Base-by-base conservation (phyloP, 306 rosid species). In the Vigna unguiculata region DNA sequence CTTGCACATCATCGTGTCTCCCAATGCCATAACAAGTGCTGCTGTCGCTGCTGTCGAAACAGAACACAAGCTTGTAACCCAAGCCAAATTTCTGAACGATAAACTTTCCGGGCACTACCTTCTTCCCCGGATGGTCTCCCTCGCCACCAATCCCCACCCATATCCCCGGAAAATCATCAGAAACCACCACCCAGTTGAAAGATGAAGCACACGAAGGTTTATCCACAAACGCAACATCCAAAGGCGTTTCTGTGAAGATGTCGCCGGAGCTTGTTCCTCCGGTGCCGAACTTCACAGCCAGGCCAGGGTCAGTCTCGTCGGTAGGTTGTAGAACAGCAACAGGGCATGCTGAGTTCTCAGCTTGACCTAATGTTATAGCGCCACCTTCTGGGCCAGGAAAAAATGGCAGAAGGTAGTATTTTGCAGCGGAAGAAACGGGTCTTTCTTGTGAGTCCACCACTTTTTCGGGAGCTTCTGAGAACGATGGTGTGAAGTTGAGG, bases 111-210 rank as follows among this genome's bases (percentile, higher is more conserved):
- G 1, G 9, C 0, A 40, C 6, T 8, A 45, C 2, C 7, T 55
- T 0, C 24, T 43, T 36, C 1, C 60, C 58, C 3, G 54, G 57
- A 8, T 65, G 72, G 28, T 65, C 71, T 2, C 21, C 0, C 10
- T 21, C 20, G 13, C 47, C 57, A 3, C 49, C 81, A 4, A 77
- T 68, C 5, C 48, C 81, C 2, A 78, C 25, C 69, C 51, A 25
- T 2, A 0, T 4, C 9, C 0, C 5, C 2, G 32, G 54, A 12
- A 21, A 55, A 14, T 40, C 38, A 38, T 17, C 67, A 22, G 1
- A 12, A 20, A 60, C 41, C 3, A 19, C 71, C 41, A 20, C 53
- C 82, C 82, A 78, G 4, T 9, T 58, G 19, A 71, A 32, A 1
- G 76, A 69, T 69, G 71, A 22, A 6, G 61, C 69, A 69, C 76